Evolutionary conservation across 257 asterid genomes (phyloP), one percentile per base, ranked within the genome.

Genomic region (Gentiana straminea): DNA sequence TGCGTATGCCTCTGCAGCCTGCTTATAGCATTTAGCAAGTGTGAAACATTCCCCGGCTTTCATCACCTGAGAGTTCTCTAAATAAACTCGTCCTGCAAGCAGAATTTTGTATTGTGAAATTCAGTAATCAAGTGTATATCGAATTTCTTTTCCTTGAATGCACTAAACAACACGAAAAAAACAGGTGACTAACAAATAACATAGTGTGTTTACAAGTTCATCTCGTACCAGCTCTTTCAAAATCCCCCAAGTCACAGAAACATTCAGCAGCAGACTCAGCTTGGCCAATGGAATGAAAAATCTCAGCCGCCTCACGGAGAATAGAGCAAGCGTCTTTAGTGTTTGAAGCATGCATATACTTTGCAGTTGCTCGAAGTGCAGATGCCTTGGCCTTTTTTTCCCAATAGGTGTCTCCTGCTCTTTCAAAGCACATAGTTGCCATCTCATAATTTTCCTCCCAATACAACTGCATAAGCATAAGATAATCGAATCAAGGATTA

Each of bases 301-400:
- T 75, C 54, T 84, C 91, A 10, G 86, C 94, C 55, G 91, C 94
- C 57, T 80, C 78, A n/a, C 78, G 64, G 51, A 82, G 85, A 69
- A 77, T 65, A 35, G 59, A 36, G 37, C 51, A 68, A 7, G 81
- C 70, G 54, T 70, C 78, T 39, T 64, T 55, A 11, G 76, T 50
- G 70, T 79, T 77, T 3, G 84, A 68, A 55, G 48, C 75, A 9
- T 64, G 79, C 38, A 75, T 55, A 44, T 55, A 35, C 34, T 70
- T 75, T 41, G 91, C 77, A 62, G 78, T 60, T 44, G 69, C 78
- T 70, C 81, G 72, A 39, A 84, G 73, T 32, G 79, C 68, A 44
- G 82, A 64, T 7, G 94, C 94, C 62, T 74, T 79, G 1, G 94
- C 79, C 49, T 75, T 68, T 73, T 71, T 84, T 63, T 76, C 86